Evolutionary conservation across 331 rosid species (phyloP), one percentile per base, ranked within the genome.

Genomic region (Spiraea crenata): DNA sequence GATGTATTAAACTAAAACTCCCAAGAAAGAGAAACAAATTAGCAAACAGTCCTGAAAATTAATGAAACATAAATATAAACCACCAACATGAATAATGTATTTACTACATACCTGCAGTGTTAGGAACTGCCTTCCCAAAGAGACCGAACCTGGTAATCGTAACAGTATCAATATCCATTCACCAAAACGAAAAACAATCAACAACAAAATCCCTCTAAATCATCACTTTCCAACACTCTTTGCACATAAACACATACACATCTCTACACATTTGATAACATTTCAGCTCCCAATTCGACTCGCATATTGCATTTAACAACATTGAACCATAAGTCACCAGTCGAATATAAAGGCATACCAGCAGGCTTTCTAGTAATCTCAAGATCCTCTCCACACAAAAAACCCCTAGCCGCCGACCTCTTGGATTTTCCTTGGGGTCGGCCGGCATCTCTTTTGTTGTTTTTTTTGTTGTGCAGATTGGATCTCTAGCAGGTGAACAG

Each of bases 51-150:
- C 58, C 58, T 44, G 71, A 19, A 68, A 17, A 5, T 31, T 52
- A 57, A 44, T 42, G 13, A 2, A 68, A 25, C n/a, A 63, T 15
- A 57, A 40, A 67, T 9, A 72, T 5, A 66, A 55, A 0, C 50
- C 31, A 7, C 44, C 35, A 38, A 17, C 9, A 1, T 3, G 4
- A 31, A 16, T 45, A 0, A 39, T 19, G 9, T 39, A 20, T n/a
- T 17, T 0, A 61, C 60, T 31, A 80, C 38, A 42, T 57, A 93
- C 99, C 99, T 67, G 76, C 96, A 6, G 99, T 93, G 82, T 93
- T 91, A 14, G 99, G 96, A 74, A 93, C 99, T 12, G 97, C 47
- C 87, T 91, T 93, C 67, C 99, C 97, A n/a, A 34, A 93, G 17
- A 93, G 92, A 48, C 99, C 99, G 4, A 83, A 67, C 40, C 69